These are phyloP conservation scores for Artemisia argyi DNA, from an alignment of 129 eudicot genomes.

Conservation along the genomic window DNA sequence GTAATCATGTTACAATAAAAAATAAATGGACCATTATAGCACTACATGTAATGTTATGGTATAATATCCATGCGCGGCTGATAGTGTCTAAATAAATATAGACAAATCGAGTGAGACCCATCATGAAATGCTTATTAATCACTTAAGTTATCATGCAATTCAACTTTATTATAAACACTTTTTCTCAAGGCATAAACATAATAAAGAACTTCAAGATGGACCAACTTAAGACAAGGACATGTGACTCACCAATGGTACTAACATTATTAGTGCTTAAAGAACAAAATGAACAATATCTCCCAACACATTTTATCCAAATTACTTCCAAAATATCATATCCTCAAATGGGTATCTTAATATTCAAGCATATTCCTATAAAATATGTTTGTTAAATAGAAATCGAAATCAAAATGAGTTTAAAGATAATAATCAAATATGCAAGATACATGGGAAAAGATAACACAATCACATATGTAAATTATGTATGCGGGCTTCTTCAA, in stretches of 20 bases:
- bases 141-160: neutral
- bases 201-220: conserved; percentile 20
- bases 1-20: too few relatives aligned
- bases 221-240: conserved; percentile 41
- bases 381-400: neutral
- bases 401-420: neutral
- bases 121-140: neutral
- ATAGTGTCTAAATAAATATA: neutral
- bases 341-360: neutral
- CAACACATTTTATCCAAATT: conserved; percentile 27
- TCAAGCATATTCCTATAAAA: neutral
- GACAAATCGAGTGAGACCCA: conserved; percentile 12
- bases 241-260: conserved; percentile 41
- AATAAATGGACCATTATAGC: too few relatives aligned
- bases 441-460: too few relatives aligned
- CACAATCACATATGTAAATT: too few relatives aligned
- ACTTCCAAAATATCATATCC: conserved; percentile 26
- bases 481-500: too few relatives aligned
- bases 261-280: conserved; percentile 33
- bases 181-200: conserved; percentile 9
- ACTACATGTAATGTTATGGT: too few relatives aligned
- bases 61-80: neutral
- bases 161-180: neutral
- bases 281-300: conserved; percentile 33
- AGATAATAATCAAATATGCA: too few relatives aligned